A percentile compares a stretch with the other conserved stretches of the same genome.
phyloP scores from a whole-genome alignment of 2,329 filamentous ascomycete genomes.

The Trichoderma breve region DNA sequence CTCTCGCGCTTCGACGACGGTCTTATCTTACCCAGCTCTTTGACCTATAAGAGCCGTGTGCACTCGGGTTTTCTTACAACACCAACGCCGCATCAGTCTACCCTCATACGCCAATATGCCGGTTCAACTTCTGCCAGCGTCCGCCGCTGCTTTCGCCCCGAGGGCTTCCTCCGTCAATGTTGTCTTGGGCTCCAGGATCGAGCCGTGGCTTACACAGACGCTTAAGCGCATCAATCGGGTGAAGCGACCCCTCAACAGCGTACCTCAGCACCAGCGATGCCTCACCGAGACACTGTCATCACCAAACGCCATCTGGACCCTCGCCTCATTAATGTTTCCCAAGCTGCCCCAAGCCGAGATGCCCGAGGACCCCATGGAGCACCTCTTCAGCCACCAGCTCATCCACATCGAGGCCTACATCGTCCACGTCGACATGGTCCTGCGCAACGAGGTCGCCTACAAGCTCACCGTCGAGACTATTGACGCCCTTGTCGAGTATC shows the following conservation, averaged over 20 bases:
- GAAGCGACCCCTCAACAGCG: conserved; percentile 95
- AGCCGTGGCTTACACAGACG: conserved; percentile 95
- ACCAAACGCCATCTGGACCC: conserved; percentile 86
- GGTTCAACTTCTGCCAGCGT: conserved; percentile 88
- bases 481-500: conserved; percentile 87
- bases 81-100: not conserved
- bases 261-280: conserved; percentile 92
- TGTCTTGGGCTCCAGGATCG: conserved; percentile 85
- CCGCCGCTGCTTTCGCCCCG: conserved; percentile 93
- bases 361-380: conserved; percentile 79
- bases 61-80: not conserved
- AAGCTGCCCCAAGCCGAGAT: conserved; percentile 85
- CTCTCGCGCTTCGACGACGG: not conserved
- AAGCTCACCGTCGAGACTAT: conserved; percentile 96
- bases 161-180: conserved; percentile 88
- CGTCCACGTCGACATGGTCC: conserved; percentile 98
- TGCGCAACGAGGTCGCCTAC: conserved; percentile 95
- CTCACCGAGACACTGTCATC: conserved; percentile 92
- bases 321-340: conserved; percentile 88
- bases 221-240: conserved; percentile 95
- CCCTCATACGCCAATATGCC: conserved; percentile 60
- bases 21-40: not conserved
- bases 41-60: not conserved
- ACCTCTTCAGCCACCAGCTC: conserved; percentile 88
- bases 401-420: conserved; percentile 95